These are phyloP conservation scores for Nitzschia palea DNA, from an alignment of 108 stramenopile genomes.

Conservation along the genomic window DNA sequence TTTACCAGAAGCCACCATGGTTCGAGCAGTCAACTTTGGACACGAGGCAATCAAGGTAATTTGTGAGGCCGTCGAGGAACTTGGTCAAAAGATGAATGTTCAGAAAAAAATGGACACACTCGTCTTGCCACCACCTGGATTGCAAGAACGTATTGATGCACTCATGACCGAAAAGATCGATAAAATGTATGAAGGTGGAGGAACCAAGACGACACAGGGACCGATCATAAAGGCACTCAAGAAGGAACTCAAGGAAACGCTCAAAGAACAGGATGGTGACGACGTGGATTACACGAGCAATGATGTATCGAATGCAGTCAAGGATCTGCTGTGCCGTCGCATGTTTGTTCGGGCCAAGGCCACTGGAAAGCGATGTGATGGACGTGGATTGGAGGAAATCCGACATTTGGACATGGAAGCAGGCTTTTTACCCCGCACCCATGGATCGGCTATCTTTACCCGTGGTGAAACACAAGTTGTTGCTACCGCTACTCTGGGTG, in stretches of 20 bases:
- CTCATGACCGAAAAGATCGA: constrained; percentile 49
- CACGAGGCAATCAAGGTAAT: constrained; percentile 80
- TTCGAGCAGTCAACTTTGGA: constrained; percentile 80
- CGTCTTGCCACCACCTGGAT: constrained; percentile 36
- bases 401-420: constrained; percentile 54
- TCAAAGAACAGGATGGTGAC: constrained; percentile 57
- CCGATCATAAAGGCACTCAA: constrained; percentile 42
- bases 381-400: constrained; percentile 61
- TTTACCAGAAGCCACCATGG: constrained; percentile 83
- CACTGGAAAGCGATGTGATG: constrained; percentile 65
- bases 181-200: constrained; percentile 36
- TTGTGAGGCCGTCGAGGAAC: constrained; percentile 71
- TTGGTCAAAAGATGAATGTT: constrained; percentile 53
- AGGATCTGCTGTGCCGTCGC: constrained; percentile 63
- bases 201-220: constrained; percentile 58
- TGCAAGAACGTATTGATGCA: constrained; percentile 66
- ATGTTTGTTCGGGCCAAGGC: constrained; percentile 58
- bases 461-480: constrained; percentile 93
- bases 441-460: constrained; percentile 93
- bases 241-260: constrained; percentile 40
- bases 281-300: constrained; percentile 36
- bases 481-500: constrained; percentile 88
- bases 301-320: constrained; percentile 52
- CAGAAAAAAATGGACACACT: constrained; percentile 67
- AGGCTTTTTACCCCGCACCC: constrained; percentile 56